A percentile compares a stretch with the other conserved stretches of the same genome.
Conservation (phyloP, 1,139 yeast species). For the Meyerozyma guilliermondii region DNA sequence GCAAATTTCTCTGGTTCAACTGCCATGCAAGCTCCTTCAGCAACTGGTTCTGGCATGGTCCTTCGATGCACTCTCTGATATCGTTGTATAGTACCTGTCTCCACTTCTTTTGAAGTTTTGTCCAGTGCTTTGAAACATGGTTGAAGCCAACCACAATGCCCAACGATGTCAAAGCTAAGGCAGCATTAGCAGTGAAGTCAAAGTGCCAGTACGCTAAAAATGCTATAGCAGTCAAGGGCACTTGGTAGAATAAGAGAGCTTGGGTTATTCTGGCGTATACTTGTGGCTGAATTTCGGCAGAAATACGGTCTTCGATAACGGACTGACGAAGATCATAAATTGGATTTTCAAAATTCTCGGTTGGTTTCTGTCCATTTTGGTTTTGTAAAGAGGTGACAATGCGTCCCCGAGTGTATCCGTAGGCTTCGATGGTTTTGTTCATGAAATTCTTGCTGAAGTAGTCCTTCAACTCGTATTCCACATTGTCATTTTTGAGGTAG, state of each 20-base stretch:
- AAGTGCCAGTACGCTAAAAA: conserved; percentile 29
- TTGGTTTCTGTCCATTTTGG: conserved; percentile 7
- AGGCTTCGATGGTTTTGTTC: conserved; percentile 36
- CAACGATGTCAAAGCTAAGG: conserved; percentile 30
- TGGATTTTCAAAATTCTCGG: conserved; percentile 22
- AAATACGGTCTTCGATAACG: conserved; percentile 22
- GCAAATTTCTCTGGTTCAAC: not conserved
- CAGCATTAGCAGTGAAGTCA: conserved; percentile 29
- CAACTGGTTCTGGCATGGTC: conserved; percentile 34
- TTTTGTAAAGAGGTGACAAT: conserved; percentile 25
- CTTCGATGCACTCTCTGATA: conserved; percentile 30
- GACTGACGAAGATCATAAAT: conserved; percentile 25
- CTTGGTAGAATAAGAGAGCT: conserved; percentile 34
- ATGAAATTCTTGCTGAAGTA: conserved; percentile 31
- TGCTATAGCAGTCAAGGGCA: conserved; percentile 33
- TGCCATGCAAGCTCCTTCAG: conserved; percentile 19
- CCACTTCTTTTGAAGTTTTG: conserved; percentile 26
- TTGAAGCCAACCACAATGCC: conserved; percentile 44
- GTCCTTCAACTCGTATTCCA: conserved; percentile 42
- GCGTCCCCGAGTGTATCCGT: conserved; percentile 34
- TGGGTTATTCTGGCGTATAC: conserved; percentile 26
- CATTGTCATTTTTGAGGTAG: conserved; percentile 41
- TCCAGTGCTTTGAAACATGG: conserved; percentile 38
- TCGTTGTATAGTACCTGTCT: conserved; percentile 27
- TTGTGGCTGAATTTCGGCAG: conserved; percentile 34